Conservation (phyloP, 2,329 filamentous ascomycete species). For the Pyrenophora teres region DNA sequence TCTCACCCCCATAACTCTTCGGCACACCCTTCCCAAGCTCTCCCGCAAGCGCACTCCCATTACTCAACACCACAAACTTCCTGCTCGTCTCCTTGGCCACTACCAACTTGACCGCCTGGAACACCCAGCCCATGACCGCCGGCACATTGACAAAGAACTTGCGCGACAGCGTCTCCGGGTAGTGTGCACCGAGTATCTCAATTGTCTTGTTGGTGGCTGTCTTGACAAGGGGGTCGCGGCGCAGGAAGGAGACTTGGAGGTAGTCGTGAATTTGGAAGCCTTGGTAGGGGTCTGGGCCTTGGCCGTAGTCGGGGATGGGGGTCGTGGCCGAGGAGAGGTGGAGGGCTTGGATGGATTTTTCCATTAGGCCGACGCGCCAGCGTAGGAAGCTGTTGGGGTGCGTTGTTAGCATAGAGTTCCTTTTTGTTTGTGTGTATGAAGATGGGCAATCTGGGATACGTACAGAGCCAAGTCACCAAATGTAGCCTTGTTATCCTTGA, state of each 20-base stretch:
- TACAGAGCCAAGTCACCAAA: constrained; percentile 84
- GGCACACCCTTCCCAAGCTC: constrained; percentile 72
- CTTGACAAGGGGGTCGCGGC: constrained; percentile 77
- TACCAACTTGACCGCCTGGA: constrained; percentile 53
- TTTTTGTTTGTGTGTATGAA: neutral
- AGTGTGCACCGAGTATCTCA: constrained; percentile 76
- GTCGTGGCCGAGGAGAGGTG: constrained; percentile 69
- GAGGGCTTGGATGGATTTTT: constrained; percentile 77
- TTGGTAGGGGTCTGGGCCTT: constrained; percentile 77
- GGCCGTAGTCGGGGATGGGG: constrained; percentile 70
- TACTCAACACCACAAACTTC: constrained; percentile 56
- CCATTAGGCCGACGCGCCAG: constrained; percentile 91
- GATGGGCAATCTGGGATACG: neutral
- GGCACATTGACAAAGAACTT: constrained; percentile 98
- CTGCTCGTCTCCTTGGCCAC: constrained; percentile 55
- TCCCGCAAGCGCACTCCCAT: constrained; percentile 68
- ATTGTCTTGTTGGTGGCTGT: constrained; percentile 80
- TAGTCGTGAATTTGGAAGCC: constrained; percentile 96
- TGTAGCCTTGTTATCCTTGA: constrained; percentile 78
- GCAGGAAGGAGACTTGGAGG: constrained; percentile 82
- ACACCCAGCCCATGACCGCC: constrained; percentile 80
- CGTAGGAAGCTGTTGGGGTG: constrained; percentile 71
- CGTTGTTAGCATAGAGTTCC: neutral
- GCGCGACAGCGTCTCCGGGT: constrained; percentile 85
- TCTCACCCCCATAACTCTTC: constrained; percentile 78